Conservation (phyloP, 345 rosid species). For the Ricinus communis region DNA sequence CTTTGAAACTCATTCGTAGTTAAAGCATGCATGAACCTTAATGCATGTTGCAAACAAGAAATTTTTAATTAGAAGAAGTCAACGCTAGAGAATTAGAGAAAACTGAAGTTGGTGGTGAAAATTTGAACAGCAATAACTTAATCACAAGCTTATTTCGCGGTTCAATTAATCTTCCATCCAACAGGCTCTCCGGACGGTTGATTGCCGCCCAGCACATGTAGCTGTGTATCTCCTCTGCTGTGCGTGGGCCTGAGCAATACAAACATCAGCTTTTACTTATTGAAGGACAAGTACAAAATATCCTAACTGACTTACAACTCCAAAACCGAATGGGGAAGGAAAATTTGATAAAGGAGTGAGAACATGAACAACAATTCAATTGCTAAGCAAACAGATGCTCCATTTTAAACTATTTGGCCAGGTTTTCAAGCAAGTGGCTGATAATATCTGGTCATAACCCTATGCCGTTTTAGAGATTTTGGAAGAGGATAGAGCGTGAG, state of each 20-base stretch:
- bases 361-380: background rate
- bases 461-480: background rate
- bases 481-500: background rate
- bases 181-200: slow-evolving; percentile 20
- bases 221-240: slow-evolving; percentile 28
- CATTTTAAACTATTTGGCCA: background rate
- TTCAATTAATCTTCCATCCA: slow-evolving; percentile 28
- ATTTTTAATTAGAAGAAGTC: background rate
- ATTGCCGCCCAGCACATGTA: slow-evolving; percentile 26
- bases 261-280: slow-evolving; percentile 26
- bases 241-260: slow-evolving; percentile 27
- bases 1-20: background rate
- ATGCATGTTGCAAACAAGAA: background rate
- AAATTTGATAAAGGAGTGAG: background rate
- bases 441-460: background rate
- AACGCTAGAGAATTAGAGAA: slow-evolving; percentile 1
- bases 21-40: background rate
- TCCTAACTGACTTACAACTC: slow-evolving; percentile 18
- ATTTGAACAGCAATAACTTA: slow-evolving; percentile 6
- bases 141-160: slow-evolving; percentile 10
- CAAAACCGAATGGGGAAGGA: background rate
- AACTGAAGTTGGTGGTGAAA: too few species aligned
- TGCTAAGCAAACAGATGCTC: background rate
- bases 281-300: slow-evolving; percentile 5
- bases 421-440: background rate